phyloP scores from a whole-genome alignment of 768 basidiomycete genomes.

The Chalciporus piperatus region DNA sequence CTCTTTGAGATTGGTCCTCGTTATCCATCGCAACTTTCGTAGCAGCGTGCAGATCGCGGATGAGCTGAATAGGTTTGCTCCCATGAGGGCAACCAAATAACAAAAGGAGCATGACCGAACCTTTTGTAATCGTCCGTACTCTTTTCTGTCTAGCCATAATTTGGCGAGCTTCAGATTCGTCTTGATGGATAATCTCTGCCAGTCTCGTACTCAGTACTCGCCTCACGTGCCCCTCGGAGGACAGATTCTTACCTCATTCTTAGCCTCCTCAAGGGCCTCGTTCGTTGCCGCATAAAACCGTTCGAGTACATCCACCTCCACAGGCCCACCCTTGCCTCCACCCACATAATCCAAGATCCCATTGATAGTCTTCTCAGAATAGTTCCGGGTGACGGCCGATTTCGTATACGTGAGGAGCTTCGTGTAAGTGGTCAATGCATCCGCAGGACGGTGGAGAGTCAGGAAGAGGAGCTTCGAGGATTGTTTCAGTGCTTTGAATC shows the following conservation, averaged over 20 bases:
- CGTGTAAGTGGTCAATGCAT: conserved; percentile 84
- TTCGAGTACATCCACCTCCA: conserved; percentile 86
- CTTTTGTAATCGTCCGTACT: conserved; percentile 80
- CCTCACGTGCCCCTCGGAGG: neutral
- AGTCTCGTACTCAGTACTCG: conserved; percentile 1
- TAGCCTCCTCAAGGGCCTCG: conserved; percentile 85
- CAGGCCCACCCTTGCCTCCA: conserved; percentile 73
- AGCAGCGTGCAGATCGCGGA: conserved; percentile 70
- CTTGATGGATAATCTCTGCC: conserved; percentile 86
- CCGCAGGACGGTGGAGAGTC: conserved; percentile 68
- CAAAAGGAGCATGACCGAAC: conserved; percentile 38
- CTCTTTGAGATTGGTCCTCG: conserved; percentile 87
- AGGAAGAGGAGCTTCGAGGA: conserved; percentile 93
- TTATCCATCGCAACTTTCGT: conserved; percentile 60
- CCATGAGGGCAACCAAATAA: neutral
- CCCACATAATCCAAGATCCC: conserved; percentile 98
- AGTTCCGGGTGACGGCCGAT: conserved; percentile 90
- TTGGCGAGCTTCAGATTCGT: conserved; percentile 97
- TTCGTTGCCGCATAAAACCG: conserved; percentile 95
- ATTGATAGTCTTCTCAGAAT: conserved; percentile 98
- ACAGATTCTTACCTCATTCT: conserved; percentile 77
- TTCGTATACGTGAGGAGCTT: conserved; percentile 92
- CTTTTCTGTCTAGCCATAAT: conserved; percentile 93
- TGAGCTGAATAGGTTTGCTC: conserved; percentile 45
- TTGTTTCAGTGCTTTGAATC: conserved; percentile 98